These are phyloP conservation scores for Cyclospora cayetanensis DNA, from an alignment of 169 alveolate species.

Conservation along the genomic window DNA sequence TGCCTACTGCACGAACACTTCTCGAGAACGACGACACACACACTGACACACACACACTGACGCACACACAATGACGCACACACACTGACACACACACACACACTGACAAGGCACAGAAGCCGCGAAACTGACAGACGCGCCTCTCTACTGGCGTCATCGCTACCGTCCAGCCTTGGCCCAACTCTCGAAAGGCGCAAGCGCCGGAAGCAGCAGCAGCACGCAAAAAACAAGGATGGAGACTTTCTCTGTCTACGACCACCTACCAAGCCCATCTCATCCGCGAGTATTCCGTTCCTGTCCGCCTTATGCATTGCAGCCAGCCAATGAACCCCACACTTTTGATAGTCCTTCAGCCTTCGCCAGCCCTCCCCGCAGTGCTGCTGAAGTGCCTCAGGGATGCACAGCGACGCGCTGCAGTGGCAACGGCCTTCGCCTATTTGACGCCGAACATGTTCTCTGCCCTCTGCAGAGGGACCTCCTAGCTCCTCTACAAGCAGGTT, in stretches of 20 bases:
- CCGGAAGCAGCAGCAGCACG: neutral
- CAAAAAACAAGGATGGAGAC: neutral
- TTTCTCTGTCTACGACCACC: neutral
- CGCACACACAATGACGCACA: neutral
- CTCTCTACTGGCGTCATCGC: too few relatives aligned
- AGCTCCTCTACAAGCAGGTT: conserved; percentile 57
- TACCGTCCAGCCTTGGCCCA: too few relatives aligned
- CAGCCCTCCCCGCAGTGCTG: neutral
- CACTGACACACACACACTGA: neutral
- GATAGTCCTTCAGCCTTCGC: conserved; percentile 82
- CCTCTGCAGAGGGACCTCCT: conserved; percentile 46
- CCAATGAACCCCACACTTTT: conserved; percentile 86
- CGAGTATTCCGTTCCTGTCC: conserved; percentile 85
- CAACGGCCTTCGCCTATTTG: conserved; percentile 68
- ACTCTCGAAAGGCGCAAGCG: neutral
- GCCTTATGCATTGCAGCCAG: conserved; percentile 81
- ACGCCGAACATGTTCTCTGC: neutral
- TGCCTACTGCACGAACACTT: too few relatives aligned
- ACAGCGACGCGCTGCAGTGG: conserved; percentile 34
- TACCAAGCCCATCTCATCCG: conserved; percentile 87
- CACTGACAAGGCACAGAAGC: too few relatives aligned
- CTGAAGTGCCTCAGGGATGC: conserved; percentile 19
- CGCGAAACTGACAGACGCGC: too few relatives aligned
- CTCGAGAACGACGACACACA: too few relatives aligned
- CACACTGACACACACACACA: neutral